A percentile compares a stretch with the other conserved stretches of the same genome.
phyloP scores from a whole-genome alignment of 768 basidiomycete species.

The Suillus placidus region DNA sequence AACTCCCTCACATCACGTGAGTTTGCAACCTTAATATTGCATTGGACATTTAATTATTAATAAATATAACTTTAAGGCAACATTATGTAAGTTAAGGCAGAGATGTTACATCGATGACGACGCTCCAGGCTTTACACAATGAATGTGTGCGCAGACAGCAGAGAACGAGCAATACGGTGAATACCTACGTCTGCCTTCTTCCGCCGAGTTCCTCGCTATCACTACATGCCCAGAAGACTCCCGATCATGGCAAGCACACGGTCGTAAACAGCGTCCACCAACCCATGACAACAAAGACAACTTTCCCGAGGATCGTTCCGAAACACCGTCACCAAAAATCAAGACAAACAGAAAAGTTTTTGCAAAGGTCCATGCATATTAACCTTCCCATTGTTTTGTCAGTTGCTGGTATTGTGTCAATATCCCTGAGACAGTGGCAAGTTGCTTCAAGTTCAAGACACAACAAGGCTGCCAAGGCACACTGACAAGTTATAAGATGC shows the following conservation, averaged over 20 bases:
- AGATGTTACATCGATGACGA: no score
- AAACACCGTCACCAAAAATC: neutral
- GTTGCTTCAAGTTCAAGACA: conserved; percentile 6
- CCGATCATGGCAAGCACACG: neutral
- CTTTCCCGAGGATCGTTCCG: neutral
- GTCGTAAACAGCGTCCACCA: neutral
- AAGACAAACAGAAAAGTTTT: neutral
- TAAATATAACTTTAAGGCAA: no score
- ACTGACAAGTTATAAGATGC: neutral
- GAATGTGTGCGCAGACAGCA: neutral
- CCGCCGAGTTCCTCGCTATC: neutral
- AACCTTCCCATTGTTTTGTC: conserved; percentile 1
- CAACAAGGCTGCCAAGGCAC: conserved; percentile 1
- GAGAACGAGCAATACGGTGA: neutral
- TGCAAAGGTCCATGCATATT: neutral
- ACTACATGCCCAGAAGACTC: neutral
- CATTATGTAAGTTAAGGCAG: no score
- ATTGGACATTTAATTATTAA: no score
- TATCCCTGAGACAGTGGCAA: neutral
- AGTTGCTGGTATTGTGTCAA: neutral
- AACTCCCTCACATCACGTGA: neutral
- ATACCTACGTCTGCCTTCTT: neutral
- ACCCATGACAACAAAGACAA: neutral
- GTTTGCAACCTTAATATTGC: no score
- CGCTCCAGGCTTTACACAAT: neutral